Evolutionary conservation across 495 filamentous ascomycete species (phyloP), one percentile per base, ranked within the genome.

Genomic region (Penicillium steckii): DNA sequence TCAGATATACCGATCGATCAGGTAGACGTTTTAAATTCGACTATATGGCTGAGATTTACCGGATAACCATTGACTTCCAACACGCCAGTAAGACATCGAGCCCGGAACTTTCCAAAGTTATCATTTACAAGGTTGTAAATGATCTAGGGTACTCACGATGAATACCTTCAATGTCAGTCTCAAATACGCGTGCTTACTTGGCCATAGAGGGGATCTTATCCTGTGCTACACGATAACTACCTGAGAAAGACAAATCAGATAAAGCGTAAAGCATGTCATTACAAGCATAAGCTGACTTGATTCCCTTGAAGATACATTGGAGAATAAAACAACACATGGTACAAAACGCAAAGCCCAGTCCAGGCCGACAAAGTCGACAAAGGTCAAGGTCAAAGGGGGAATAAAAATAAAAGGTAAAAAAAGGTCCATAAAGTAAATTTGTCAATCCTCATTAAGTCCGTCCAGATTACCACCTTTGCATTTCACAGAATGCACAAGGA

Each of bases 251-350:
- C 10, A n/a, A 32, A 8, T 17, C 6, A 47, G 27, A 18, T 35
- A 29, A 35, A 48, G 15, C 22, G 40, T 48, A 18, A 26, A 43
- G 32, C 46, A 44, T 57, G 50, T 51, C 58, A 61, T 61, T 61
- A 61, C 58, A 57, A 61, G 46, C 50, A 50, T 45, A 42, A 43
- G 53, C 35, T 21, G 49, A 49, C 58, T 55, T 57, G 54, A 57
- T 52, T 57, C 53, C 46, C 42, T 54, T 50, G 33, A 29, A 47
- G 13, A 40, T 55, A 48, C 17, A 54, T 42, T 24, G 12, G 29
- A 35, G 38, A 37, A 47, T 41, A 25, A 53, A 50, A 56, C 4
- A 10, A 27, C 13, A 37, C 18, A 55, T 47, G 51, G 35, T 56
- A 53, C 40, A 38, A 51, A 50, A 53, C 42, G 45, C 49, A 48